Evolutionary conservation across 129 eudicot genomes (phyloP).

Genomic region (Oenanthe sinensis): DNA sequence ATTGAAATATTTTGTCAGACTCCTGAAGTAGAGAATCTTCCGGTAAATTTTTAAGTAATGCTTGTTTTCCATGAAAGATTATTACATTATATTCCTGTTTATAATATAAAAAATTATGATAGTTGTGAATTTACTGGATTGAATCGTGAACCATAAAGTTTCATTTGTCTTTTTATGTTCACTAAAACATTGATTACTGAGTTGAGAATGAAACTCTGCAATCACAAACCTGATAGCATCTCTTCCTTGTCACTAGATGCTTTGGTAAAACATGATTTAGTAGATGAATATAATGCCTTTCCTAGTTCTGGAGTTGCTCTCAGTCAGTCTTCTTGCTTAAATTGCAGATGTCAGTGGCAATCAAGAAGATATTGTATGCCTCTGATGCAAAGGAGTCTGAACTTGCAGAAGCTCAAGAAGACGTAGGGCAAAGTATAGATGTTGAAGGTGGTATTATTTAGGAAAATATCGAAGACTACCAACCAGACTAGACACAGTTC

Average conservation of each 20-base stretch:
- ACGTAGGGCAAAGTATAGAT: conserved; percentile 22
- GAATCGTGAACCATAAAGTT: too few species aligned
- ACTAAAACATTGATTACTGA: neutral
- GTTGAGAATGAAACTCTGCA: neutral
- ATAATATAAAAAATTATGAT: too few species aligned
- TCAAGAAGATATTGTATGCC: conserved; percentile 79
- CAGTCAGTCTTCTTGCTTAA: neutral
- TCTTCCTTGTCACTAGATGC: neutral
- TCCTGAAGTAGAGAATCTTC: conserved; percentile 57
- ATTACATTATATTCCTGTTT: neutral
- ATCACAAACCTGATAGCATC: neutral
- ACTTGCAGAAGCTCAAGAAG: conserved; percentile 62
- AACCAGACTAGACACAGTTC: conserved; percentile 6
- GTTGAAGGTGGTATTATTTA: conserved; percentile 18
- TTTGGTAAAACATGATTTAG: neutral
- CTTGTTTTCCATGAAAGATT: neutral
- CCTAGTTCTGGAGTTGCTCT: neutral
- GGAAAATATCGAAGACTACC: conserved; percentile 9
- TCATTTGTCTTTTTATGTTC: neutral
- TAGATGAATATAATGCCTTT: neutral
- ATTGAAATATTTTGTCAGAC: conserved; percentile 80
- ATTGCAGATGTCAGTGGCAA: conserved; percentile 66
- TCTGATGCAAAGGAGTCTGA: conserved; percentile 53
- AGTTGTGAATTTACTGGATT: neutral
- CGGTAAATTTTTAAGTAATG: conserved; percentile 32